Base-by-base conservation (phyloP, 2,329 filamentous ascomycete species). In the Colletotrichum gloeosporioides region DNA sequence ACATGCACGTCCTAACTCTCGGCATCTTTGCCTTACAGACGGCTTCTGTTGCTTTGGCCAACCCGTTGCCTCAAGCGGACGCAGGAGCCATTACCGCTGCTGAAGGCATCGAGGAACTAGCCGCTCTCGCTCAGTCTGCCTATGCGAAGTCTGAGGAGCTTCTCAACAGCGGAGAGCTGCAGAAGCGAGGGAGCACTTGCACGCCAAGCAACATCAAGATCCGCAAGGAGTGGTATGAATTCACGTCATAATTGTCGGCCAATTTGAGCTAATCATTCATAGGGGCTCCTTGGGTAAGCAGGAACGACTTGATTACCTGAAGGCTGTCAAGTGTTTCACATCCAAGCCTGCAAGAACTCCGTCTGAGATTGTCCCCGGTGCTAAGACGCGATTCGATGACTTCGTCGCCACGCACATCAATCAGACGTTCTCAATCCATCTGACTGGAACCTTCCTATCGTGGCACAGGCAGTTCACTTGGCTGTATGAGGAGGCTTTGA, bases 351-450 rank as follows among this genome's bases (percentile, higher is more conserved):
- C 86, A 6, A 79, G 79, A 27, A 84, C 84, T 0, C 82, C 84
- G 2, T 72, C 81, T 1, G 77, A 80, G 2, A 80, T 84, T 8
- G 85, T 84, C 0, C 82, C 87, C 0, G 89, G 89, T 4, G 87
- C 85, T 3, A 84, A 82, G 75, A 86, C 82, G 3, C 76, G 88
- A 77, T 90, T 86, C 77, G 89, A 91, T 78, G 89, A 91, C 76
- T 90, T 87, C 59, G 83, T 89, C 9, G 87, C 85, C 4, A 83
- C 85, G 0, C 89, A 90, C 76, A 86, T 91, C 71, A 86, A 88
- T 71, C 84, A 87, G 77, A 89, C 89, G 0, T 77, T 83, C 13
- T 67, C 64, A 2, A 88, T 90, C 25, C 89, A 90, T 78, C 82
- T 80, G 69, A 86, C 79, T 82, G 71, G 2, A 22, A 82, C 79